Conservation (phyloP, 164 flowering plant species). For the Saururus chinensis region DNA sequence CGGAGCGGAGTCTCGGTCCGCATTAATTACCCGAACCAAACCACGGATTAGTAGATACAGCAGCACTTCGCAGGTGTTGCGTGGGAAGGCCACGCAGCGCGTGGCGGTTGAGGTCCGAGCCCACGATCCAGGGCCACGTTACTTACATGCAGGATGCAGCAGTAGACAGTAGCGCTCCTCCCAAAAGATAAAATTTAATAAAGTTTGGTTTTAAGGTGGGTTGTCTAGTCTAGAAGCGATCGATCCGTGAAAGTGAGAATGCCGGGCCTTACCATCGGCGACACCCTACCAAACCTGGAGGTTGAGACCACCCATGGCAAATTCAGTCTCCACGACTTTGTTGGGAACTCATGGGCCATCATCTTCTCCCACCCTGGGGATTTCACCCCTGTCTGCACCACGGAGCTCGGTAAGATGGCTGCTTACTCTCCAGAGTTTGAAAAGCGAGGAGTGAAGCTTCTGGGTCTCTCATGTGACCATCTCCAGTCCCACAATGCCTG, state of each 20-base stretch:
- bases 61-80: background rate
- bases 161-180: too few species aligned
- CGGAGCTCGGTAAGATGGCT: conserved; percentile 71
- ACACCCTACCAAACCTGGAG: conserved; percentile 59
- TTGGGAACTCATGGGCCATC: conserved; percentile 45
- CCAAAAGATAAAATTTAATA: too few species aligned
- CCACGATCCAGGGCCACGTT: background rate
- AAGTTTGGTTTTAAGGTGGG: too few species aligned
- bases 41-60: too few species aligned
- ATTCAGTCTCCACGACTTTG: conserved; percentile 52
- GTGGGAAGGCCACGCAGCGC: background rate
- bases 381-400: conserved; percentile 89
- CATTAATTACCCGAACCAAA: too few species aligned
- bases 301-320: conserved; percentile 64
- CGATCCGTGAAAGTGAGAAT: conserved; percentile 14
- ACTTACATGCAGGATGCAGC: background rate
- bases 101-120: background rate
- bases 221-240: too few species aligned
- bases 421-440: conserved; percentile 38
- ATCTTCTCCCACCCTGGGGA: conserved; percentile 88
- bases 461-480: conserved; percentile 77
- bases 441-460: conserved; percentile 59
- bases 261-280: conserved; percentile 86
- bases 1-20: too few species aligned
- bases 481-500: conserved; percentile 52